A percentile compares a stretch with the other conserved stretches of the same genome.
These are phyloP conservation scores for Sugiyamaella xylanicola DNA, from an alignment of 1,139 yeast species.

Conservation along the genomic window DNA sequence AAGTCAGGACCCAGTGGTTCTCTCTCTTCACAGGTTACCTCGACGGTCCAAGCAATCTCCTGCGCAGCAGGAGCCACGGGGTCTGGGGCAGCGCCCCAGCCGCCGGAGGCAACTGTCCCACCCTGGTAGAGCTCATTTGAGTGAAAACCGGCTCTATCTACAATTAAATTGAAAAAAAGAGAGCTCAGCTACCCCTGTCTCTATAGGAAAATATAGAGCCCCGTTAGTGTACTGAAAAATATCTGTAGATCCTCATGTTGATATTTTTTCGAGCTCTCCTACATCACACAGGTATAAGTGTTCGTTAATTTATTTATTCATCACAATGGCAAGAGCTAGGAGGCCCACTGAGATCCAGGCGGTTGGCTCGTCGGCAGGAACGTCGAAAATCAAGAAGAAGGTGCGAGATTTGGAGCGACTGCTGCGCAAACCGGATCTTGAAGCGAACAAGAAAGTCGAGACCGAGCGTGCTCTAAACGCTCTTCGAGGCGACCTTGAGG, in stretches of 20 bases:
- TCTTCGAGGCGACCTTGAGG: conserved; percentile 63
- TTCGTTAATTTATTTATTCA: background rate
- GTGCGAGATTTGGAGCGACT: conserved; percentile 83
- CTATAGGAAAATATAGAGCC: background rate
- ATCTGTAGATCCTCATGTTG: background rate
- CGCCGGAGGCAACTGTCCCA: background rate
- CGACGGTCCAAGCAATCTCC: too few species aligned
- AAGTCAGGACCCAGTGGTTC: too few species aligned
- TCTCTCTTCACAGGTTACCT: too few species aligned
- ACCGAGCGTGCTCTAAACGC: conserved; percentile 87
- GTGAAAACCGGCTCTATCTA: too few species aligned
- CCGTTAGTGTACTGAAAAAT: background rate
- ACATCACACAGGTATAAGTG: background rate
- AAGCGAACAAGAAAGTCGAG: conserved; percentile 75
- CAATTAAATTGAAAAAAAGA: background rate
- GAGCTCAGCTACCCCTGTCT: background rate
- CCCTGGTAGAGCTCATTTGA: too few species aligned
- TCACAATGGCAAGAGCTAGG: conserved; percentile 11
- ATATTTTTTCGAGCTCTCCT: background rate
- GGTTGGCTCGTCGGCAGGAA: conserved; percentile 20
- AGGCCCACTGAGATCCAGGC: conserved; percentile 18
- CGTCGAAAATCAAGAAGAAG: conserved; percentile 62
- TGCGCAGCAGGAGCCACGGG: too few species aligned
- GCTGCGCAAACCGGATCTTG: conserved; percentile 50
- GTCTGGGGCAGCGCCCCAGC: background rate